These are phyloP conservation scores for Schoenoplectus tabernaemontani DNA, from an alignment of 202 grass and related monocot genomes.

Conservation along the genomic window DNA sequence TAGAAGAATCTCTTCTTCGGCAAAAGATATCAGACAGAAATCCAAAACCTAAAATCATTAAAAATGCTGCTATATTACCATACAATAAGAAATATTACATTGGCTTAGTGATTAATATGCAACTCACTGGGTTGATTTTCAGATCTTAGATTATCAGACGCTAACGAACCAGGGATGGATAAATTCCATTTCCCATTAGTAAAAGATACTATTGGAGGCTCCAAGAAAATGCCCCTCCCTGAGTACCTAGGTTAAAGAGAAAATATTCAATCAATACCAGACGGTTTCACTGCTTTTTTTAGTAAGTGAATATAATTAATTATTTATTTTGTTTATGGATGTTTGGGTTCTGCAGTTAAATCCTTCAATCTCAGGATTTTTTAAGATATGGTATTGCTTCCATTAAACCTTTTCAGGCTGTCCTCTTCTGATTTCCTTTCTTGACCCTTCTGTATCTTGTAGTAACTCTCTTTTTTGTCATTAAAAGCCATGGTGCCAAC, in stretches of 20 bases:
- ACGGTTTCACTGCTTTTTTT: neutral
- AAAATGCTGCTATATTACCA: constrained; percentile 14
- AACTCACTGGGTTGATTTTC: constrained; percentile 44
- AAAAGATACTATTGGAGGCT: constrained; percentile 67
- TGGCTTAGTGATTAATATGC: constrained; percentile 21
- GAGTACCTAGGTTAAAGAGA: constrained; percentile 56
- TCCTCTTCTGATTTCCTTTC: neutral
- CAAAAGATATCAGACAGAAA: constrained; percentile 56
- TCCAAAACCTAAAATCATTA: constrained; percentile 50
- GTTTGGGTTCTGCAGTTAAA: neutral
- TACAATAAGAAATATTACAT: constrained; percentile 16
- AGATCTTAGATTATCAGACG: constrained; percentile 29
- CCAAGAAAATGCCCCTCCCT: constrained; percentile 78
- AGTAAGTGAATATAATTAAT: neutral
- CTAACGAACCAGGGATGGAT: constrained; percentile 48
- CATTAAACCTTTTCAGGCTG: neutral
- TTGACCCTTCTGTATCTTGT: neutral
- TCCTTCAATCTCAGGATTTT: neutral
- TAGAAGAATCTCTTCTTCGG: constrained; percentile 46
- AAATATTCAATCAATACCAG: neutral
- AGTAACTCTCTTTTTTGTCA: neutral
- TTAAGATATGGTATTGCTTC: too few species aligned
- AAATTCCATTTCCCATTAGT: constrained; percentile 45
- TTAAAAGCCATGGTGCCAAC: neutral
- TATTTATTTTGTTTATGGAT: neutral